Evolutionary conservation across 1,284 basidiomycete species (phyloP).

Genomic region (Ceratobasidium sp.): DNA sequence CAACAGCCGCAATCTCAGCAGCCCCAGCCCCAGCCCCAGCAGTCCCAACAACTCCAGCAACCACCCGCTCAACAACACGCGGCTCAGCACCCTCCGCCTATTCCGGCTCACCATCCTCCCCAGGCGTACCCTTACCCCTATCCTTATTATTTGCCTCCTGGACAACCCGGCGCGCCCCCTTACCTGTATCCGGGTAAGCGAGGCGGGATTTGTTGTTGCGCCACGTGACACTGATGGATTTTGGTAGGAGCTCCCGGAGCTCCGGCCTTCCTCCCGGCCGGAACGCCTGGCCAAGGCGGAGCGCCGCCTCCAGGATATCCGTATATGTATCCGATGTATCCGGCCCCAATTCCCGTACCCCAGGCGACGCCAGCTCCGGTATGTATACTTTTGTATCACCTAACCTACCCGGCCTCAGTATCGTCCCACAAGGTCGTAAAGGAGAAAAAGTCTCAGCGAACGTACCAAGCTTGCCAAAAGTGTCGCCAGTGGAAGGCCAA

Average conservation of each 20-base stretch:
- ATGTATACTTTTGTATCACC: conserved; percentile 1
- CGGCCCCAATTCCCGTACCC: conserved; percentile 36
- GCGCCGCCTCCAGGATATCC: conserved; percentile 39
- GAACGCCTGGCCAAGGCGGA: conserved; percentile 37
- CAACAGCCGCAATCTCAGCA: neutral
- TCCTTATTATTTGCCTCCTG: conserved; percentile 34
- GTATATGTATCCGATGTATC: conserved; percentile 40
- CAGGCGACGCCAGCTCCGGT: conserved; percentile 29
- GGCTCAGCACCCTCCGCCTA: neutral
- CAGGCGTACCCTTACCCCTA: conserved; percentile 34
- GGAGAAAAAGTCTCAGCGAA: conserved; percentile 36
- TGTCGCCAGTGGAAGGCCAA: conserved; percentile 40
- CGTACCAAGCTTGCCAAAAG: conserved; percentile 39
- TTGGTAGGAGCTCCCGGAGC: conserved; percentile 28
- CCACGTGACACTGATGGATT: conserved; percentile 35
- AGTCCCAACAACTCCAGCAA: neutral
- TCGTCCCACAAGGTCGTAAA: conserved; percentile 4
- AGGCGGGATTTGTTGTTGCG: conserved; percentile 33
- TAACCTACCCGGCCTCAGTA: neutral
- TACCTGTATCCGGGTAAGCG: conserved; percentile 32
- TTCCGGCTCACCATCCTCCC: conserved; percentile 5
- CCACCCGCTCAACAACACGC: neutral
- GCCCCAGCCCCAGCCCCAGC: neutral
- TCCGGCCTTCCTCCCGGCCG: conserved; percentile 36
- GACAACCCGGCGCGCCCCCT: conserved; percentile 32